phyloP scores from a whole-genome alignment of 345 rosid species.

The Bruguiera sexangula region DNA sequence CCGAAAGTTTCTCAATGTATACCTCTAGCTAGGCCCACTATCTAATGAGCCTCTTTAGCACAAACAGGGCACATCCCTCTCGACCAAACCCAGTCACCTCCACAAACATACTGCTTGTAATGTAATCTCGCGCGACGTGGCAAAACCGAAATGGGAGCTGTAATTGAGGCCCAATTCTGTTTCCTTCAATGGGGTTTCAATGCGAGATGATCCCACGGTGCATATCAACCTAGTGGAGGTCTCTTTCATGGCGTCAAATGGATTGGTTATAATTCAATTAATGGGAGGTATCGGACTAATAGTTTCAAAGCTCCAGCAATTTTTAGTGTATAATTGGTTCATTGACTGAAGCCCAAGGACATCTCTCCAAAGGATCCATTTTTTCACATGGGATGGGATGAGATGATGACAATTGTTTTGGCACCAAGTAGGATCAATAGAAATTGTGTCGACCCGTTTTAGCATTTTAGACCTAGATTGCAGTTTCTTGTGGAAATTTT shows the following conservation, averaged over 20 bases:
- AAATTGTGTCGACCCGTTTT: background rate
- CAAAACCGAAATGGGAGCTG: background rate
- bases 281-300: background rate
- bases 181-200: background rate
- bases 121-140: conserved; percentile 9
- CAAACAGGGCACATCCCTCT: background rate
- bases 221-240: conserved; percentile 9
- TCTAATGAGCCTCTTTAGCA: background rate
- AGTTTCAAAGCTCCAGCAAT: background rate
- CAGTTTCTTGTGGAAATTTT: background rate
- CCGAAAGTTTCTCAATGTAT: background rate
- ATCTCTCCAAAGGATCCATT: background rate
- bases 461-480: no score
- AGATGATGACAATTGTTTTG: background rate
- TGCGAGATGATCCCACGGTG: conserved; percentile 1
- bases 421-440: conserved; percentile 2
- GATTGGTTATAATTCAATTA: background rate
- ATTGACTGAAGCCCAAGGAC: background rate
- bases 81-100: background rate
- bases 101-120: background rate
- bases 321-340: background rate
- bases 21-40: background rate
- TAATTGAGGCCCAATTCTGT: background rate
- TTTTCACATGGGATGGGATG: background rate
- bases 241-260: conserved; percentile 13